These are phyloP conservation scores for Vaccinium corymbosum DNA, from an alignment of 148 eudicot genomes.

Conservation along the genomic window DNA sequence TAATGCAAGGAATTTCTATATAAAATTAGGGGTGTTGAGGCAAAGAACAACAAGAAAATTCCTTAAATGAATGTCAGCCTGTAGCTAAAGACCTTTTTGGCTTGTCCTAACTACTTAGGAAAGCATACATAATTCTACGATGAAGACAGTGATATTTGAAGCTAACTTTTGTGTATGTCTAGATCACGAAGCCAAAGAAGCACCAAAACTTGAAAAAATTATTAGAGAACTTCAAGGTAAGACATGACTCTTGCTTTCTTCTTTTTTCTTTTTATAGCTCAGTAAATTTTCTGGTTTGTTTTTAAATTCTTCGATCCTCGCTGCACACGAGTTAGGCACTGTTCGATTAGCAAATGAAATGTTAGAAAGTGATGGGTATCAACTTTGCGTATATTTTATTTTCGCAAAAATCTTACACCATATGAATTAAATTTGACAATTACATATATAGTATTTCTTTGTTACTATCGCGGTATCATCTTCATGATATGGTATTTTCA, in stretches of 20 bases:
- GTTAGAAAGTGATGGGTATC: not conserved
- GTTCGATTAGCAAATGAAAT: not conserved
- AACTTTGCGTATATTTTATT: not conserved
- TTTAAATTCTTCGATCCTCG: not conserved
- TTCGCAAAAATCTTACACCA: not conserved
- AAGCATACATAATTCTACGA: too few species aligned
- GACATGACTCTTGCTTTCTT: not conserved
- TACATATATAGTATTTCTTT: not conserved
- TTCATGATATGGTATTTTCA: not conserved
- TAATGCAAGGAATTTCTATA: not conserved
- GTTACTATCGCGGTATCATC: not conserved
- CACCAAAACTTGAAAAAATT: not conserved
- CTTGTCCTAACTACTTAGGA: too few species aligned
- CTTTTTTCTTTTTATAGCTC: not conserved
- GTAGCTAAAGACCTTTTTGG: not conserved
- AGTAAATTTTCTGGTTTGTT: too few species aligned
- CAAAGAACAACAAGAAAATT: not conserved
- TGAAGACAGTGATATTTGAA: too few species aligned
- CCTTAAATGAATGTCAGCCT: not conserved
- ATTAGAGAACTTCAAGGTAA: not conserved
- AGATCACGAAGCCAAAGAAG: not conserved
- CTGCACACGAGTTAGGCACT: not conserved
- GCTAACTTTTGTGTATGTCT: too few species aligned
- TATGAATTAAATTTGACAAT: not conserved
- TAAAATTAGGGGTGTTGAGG: not conserved